These are phyloP conservation scores for Parathielavia appendiculata DNA, from an alignment of 495 filamentous ascomycete species.

Conservation along the genomic window DNA sequence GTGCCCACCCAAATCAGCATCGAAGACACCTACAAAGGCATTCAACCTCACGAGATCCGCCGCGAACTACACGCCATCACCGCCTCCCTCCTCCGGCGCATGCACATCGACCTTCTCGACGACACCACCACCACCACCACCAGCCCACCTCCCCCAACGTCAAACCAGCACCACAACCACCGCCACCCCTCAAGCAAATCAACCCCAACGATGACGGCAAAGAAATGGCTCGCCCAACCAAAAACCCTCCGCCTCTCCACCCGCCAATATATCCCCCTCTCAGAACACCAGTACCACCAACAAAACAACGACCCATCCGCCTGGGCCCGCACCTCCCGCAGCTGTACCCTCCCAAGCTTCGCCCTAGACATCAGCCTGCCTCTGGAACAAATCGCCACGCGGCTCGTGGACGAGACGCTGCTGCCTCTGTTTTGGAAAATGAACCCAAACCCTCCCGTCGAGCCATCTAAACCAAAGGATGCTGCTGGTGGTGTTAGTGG, in stretches of 20 bases:
- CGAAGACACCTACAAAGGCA: constrained; percentile 74
- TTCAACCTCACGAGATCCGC: constrained; percentile 52
- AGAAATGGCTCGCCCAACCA: constrained; percentile 40
- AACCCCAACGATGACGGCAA: neutral
- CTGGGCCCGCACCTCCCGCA: constrained; percentile 61
- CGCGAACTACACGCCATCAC: constrained; percentile 60
- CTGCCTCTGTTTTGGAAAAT: constrained; percentile 67
- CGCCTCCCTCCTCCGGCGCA: constrained; percentile 66
- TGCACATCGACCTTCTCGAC: constrained; percentile 65
- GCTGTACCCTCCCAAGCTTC: constrained; percentile 62
- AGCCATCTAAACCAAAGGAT: no score
- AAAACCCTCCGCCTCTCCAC: constrained; percentile 74
- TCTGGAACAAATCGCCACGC: constrained; percentile 55
- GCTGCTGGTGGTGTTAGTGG: neutral
- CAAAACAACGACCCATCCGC: no score
- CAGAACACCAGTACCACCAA: constrained; percentile 24
- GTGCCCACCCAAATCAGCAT: constrained; percentile 89
- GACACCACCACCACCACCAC: no score
- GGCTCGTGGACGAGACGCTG: constrained; percentile 62
- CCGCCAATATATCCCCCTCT: constrained; percentile 48
- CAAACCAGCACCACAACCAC: neutral
- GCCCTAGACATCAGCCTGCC: constrained; percentile 58
- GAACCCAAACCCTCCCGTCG: constrained; percentile 32
- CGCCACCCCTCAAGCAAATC: no score
- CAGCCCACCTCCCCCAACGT: no score